Evolutionary conservation across 1,284 basidiomycete genomes (phyloP).

Genomic region (Puccinia novopanici): DNA sequence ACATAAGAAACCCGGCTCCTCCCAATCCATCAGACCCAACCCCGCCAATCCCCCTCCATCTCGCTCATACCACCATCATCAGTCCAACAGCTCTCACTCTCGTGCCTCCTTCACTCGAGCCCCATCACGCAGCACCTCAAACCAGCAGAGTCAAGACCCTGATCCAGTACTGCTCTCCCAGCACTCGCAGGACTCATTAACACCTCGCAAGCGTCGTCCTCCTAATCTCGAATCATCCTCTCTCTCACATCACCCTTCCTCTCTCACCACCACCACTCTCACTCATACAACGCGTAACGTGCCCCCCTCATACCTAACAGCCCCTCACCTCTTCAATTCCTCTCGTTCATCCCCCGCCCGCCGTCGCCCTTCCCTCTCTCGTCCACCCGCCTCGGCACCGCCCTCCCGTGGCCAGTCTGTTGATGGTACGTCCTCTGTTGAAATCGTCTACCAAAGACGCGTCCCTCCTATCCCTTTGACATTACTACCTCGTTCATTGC

Average conservation of each 20-base stretch:
- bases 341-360: background rate
- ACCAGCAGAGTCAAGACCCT: background rate
- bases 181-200: slow-evolving; percentile 12
- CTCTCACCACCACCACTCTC: background rate
- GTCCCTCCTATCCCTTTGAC: background rate
- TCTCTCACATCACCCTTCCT: background rate
- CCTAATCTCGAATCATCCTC: background rate
- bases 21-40: slow-evolving; percentile 32
- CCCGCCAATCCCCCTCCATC: background rate
- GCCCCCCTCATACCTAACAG: background rate
- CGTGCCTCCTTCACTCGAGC: background rate
- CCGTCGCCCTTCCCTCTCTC: background rate
- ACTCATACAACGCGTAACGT: background rate
- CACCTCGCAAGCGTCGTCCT: slow-evolving; percentile 25
- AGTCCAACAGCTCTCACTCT: background rate
- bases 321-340: background rate
- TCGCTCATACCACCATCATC: background rate
- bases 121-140: background rate
- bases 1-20: slow-evolving; percentile 33
- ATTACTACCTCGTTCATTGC: background rate
- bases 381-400: slow-evolving; percentile 38
- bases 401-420: background rate
- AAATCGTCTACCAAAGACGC: background rate
- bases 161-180: background rate
- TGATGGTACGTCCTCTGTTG: background rate